phyloP scores from a whole-genome alignment of 805 yeast genomes.

The Metschnikowia colocasiae region DNA sequence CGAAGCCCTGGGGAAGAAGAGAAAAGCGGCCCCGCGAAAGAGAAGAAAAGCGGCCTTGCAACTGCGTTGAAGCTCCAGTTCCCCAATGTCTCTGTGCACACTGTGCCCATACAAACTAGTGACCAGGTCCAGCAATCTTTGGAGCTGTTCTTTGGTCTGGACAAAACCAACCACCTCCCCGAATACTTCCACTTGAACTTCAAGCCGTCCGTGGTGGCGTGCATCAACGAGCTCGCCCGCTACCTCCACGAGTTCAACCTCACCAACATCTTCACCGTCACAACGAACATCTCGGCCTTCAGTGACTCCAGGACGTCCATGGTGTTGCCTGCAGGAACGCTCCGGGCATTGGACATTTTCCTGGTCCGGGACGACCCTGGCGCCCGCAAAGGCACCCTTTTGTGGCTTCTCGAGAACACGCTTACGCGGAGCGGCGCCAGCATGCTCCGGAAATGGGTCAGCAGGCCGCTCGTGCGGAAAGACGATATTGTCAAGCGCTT shows the following conservation, averaged over 20 bases:
- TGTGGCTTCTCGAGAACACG: conserved; percentile 81
- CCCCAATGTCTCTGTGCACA: conserved; percentile 10
- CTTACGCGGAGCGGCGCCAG: conserved; percentile 73
- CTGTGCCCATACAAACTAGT: conserved; percentile 1
- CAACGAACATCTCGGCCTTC: conserved; percentile 52
- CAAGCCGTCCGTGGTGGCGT: conserved; percentile 24
- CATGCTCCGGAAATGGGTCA: conserved; percentile 66
- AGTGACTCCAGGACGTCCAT: conserved; percentile 45
- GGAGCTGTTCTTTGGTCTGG: conserved; percentile 22
- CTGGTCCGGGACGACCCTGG: conserved; percentile 54
- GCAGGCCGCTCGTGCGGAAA: conserved; percentile 60
- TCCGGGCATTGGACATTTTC: conserved; percentile 73
- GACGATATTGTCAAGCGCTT: conserved; percentile 56
- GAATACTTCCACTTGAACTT: conserved; percentile 26
- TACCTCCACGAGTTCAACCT: conserved; percentile 66
- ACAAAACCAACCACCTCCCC: conserved; percentile 11
- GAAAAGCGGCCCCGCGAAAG: conserved; percentile 23
- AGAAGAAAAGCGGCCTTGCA: conserved; percentile 19
- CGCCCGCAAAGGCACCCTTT: conserved; percentile 60
- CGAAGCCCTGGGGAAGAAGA: conserved; percentile 28
- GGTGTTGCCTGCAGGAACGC: conserved; percentile 59
- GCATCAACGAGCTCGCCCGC: conserved; percentile 44
- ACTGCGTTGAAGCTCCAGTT: conserved; percentile 19
- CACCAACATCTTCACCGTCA: conserved; percentile 50
- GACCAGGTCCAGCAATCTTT: conserved; percentile 16